phyloP scores from a whole-genome alignment of 2,329 filamentous ascomycete genomes.

The Chaetomium globosum region DNA sequence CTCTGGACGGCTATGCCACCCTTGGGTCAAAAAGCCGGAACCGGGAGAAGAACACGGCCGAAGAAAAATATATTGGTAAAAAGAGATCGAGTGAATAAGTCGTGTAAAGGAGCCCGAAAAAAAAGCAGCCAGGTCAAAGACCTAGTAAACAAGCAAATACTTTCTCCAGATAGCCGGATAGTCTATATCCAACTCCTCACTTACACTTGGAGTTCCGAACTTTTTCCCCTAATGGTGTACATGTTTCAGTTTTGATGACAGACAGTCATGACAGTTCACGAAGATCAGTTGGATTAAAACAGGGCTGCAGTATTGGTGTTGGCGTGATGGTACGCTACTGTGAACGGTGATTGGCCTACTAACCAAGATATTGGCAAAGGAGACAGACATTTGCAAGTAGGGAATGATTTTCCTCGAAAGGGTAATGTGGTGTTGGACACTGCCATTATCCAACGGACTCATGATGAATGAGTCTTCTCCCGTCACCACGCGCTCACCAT shows the following conservation, averaged over 20 bases:
- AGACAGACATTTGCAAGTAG: not conserved
- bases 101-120: too few species aligned
- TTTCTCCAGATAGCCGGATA: too few species aligned
- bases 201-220: not conserved
- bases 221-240: not conserved
- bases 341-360: constrained; percentile 5
- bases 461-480: too few species aligned
- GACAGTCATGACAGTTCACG: not conserved
- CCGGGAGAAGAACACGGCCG: too few species aligned
- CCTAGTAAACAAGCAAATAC: too few species aligned
- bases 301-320: not conserved
- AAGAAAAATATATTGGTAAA: too few species aligned
- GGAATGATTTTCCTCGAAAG: not conserved
- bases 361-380: not conserved
- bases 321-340: not conserved
- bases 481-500: not conserved
- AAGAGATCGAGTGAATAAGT: too few species aligned
- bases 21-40: too few species aligned
- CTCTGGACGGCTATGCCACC: not conserved
- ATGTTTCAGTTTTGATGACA: too few species aligned
- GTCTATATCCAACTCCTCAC: too few species aligned
- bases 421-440: not conserved
- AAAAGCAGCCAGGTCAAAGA: too few species aligned
- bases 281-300: not conserved
- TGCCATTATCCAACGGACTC: too few species aligned